Base-by-base conservation (phyloP, 495 filamentous ascomycete species). In the Daldinia bambusicola region DNA sequence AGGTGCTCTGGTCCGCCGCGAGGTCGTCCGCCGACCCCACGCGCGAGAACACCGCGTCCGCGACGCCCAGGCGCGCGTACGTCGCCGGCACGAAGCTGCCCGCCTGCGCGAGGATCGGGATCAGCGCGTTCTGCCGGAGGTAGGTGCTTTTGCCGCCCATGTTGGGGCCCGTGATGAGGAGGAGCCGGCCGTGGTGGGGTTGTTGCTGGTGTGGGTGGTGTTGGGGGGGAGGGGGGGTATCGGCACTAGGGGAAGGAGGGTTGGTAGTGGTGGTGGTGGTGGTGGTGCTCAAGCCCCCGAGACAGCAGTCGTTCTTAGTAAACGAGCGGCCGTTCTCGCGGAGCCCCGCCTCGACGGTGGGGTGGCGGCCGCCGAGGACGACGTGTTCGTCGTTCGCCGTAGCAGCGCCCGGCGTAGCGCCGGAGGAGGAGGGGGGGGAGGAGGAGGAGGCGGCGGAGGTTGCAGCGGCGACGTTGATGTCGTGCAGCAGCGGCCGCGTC, bases 81-180 rank as follows among this genome's bases (percentile, higher is more conserved):
- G 89, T 85, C 2, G 95, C 95, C 0, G 95, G 95, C 0, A 99
- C 95, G 73, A 93, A 98, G 38, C 89, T 93, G 1, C 95, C 95
- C 0, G 92, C 89, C 77, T 99, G 95, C 0, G 96, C 94, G 8
- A 99, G 86, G 62, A 99, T 92, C 5, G 91, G 92, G 72, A 98
- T 96, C 61, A 99, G 83, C 0, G 95, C 95, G 80, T 97, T 98
- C 63, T 98, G 95, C 2, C 96, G 90, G 2, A 99, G 83, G 75
- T 96, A 99, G 0, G 95, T 99, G 76, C 90, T 93, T 80, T 99
- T 99, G 32, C 95, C 95, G 6, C 90, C 96, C 95, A 99, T 99
- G 82, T 99, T 99, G n/a, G 96, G 95, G 0, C 95, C 95, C 0
- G 95, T 98, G 69, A 99, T 92, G 30, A 99, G 86, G 91, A 92